phyloP scores from a whole-genome alignment of 1,139 yeast species.

The Saccharomyces uvarum region DNA sequence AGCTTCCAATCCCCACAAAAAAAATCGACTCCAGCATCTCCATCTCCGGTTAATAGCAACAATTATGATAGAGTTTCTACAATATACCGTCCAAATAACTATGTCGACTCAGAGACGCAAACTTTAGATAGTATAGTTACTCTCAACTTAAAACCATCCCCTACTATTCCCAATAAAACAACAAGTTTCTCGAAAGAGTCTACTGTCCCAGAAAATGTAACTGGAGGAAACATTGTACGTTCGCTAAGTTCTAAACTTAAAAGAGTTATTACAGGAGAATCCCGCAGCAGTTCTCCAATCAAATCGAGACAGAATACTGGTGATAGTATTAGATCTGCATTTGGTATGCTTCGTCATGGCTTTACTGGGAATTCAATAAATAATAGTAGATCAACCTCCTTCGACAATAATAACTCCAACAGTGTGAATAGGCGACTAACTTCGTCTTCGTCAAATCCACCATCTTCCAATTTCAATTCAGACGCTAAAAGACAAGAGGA shows the following conservation, averaged over 20 bases:
- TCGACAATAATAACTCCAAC: conserved; percentile 3
- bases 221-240: conserved; percentile 17
- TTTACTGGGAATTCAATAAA: conserved; percentile 8
- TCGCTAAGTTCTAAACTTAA: conserved; percentile 15
- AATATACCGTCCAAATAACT: conserved; percentile 5
- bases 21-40: neutral
- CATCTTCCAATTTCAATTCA: neutral
- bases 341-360: conserved; percentile 17
- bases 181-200: neutral
- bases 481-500: neutral
- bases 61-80: neutral
- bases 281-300: conserved; percentile 15
- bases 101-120: conserved; percentile 26
- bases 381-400: conserved; percentile 8
- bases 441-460: neutral
- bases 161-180: neutral
- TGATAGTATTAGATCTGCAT: conserved; percentile 27
- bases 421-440: neutral
- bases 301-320: conserved; percentile 24
- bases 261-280: conserved; percentile 17
- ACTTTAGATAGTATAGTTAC: conserved; percentile 12
- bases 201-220: conserved; percentile 8
- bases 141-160: neutral
- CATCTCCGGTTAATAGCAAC: neutral
- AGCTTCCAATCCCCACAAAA: neutral